Conservation (phyloP, 1,284 basidiomycete genomes). For the Boletus albobrunnescens region DNA sequence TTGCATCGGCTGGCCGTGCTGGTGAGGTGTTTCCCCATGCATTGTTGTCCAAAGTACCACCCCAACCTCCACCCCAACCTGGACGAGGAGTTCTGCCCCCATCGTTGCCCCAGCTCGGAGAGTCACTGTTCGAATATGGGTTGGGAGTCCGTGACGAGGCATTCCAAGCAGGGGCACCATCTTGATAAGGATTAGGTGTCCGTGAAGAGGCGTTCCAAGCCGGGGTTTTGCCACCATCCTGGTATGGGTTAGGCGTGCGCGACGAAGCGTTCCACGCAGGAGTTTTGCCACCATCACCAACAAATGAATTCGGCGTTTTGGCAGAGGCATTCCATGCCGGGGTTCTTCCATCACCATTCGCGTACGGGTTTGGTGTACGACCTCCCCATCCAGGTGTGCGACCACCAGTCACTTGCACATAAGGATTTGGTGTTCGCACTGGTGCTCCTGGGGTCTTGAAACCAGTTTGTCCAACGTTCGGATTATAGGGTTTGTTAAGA, state of each 20-base stretch:
- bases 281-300: slow-evolving; percentile 52
- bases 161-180: slow-evolving; percentile 53
- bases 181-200: slow-evolving; percentile 59
- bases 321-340: slow-evolving; percentile 50
- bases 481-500: slow-evolving; percentile 36
- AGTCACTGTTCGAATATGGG: slow-evolving; percentile 38
- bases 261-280: slow-evolving; percentile 51
- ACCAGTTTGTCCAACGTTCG: slow-evolving; percentile 17
- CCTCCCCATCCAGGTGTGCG: slow-evolving; percentile 43
- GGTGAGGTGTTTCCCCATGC: slow-evolving; percentile 37
- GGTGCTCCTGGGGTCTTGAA: slow-evolving; percentile 35
- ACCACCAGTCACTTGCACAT: slow-evolving; percentile 32
- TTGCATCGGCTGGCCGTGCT: slow-evolving; percentile 33
- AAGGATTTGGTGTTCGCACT: slow-evolving; percentile 37
- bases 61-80: slow-evolving; percentile 28
- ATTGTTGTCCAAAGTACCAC: slow-evolving; percentile 14
- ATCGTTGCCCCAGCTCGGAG: slow-evolving; percentile 30
- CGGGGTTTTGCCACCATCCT: slow-evolving; percentile 50
- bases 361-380: slow-evolving; percentile 60
- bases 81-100: slow-evolving; percentile 39
- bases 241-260: slow-evolving; percentile 70
- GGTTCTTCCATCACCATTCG: slow-evolving; percentile 53
- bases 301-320: slow-evolving; percentile 68
- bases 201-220: slow-evolving; percentile 53
- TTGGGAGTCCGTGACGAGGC: slow-evolving; percentile 59